Base-by-base conservation (phyloP, 192 early-diverging fungal genomes). In the Gonapodya sp. region DNA sequence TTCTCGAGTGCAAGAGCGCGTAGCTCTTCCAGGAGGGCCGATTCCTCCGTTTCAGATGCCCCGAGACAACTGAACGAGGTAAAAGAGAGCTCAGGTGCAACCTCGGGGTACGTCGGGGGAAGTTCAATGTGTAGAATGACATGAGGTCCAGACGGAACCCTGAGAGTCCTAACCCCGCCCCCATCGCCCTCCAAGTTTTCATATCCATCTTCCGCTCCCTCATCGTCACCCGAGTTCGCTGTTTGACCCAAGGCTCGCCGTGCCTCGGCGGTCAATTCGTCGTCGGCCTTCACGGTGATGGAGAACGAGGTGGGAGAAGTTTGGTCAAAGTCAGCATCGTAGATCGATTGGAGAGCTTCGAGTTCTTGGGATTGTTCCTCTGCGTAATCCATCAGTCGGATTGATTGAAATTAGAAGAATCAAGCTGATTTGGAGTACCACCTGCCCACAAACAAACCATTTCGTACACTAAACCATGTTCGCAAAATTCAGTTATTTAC, bases 321-420 rank as follows among this genome's bases (percentile, higher is more conserved):
- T 88, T 91, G 86, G 82, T 88, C 86, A 64, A 93, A 90, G 84
- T 94, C 93, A 80, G 91, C 92, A 46, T 91, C 90, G 85, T 94
- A 95, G 83, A 95, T 95, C 37, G 92, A 93, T 80, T 93, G 88
- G 73, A 95, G 89, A 31, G 91, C 93, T 80, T 94, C 93, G 36
- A 95, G 80, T 81, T 95, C 94, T 83, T 91, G 92, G 34, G 87
- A 85, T 84, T 94, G 93, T 84, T 95, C 94, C 81, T 93, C 94
- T 35, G 85, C 84, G 84, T 94, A 93, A 86, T 92, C 93, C 87
- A 87, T 80, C 75, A 16, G n/a, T n/a, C n/a, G n/a, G n/a, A n/a
- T n/a, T n/a, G n/a, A n/a, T 24, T 64, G 46, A 64, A 64, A 64
- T 64, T 8, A 64, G 46, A 64, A 64, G 24, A 64, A 16, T 16